Evolutionary conservation across 306 rosid species (phyloP).

Genomic region (Abrus pulchellus): DNA sequence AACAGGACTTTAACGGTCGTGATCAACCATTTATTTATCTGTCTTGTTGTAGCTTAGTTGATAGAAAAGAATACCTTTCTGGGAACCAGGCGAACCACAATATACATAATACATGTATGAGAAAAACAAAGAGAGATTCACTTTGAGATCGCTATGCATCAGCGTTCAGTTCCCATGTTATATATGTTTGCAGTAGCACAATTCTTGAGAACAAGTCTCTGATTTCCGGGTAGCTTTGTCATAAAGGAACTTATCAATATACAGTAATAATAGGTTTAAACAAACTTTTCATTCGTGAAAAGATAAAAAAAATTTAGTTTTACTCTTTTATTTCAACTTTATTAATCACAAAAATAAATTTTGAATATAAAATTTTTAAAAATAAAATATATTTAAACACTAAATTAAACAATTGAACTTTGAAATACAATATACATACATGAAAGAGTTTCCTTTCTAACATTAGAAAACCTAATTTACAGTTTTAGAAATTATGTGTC

Average conservation of each 20-base stretch:
- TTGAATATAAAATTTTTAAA: too few species aligned
- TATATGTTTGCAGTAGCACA: slow-evolving; percentile 10
- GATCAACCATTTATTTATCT: slow-evolving; percentile 47
- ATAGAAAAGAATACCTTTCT: slow-evolving; percentile 37
- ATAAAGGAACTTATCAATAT: neutral
- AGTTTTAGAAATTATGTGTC: too few species aligned
- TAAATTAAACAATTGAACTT: too few species aligned
- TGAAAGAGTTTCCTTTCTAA: too few species aligned
- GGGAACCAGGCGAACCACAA: slow-evolving; percentile 37
- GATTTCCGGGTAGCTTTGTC: neutral
- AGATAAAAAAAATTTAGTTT: too few species aligned
- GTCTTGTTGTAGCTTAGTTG: slow-evolving; percentile 44
- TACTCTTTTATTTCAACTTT: too few species aligned
- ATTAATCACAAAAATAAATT: too few species aligned
- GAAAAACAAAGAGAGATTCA: neutral
- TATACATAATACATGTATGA: neutral
- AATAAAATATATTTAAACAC: too few species aligned
- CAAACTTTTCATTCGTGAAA: too few species aligned
- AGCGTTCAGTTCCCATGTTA: neutral
- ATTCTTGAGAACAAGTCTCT: neutral
- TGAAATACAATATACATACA: too few species aligned
- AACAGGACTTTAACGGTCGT: slow-evolving; percentile 48
- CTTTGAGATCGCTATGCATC: slow-evolving; percentile 7
- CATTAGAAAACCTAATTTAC: too few species aligned
- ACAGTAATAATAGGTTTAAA: neutral